phyloP scores from a whole-genome alignment of 257 asterid species.

The Verbascum thapsus region DNA sequence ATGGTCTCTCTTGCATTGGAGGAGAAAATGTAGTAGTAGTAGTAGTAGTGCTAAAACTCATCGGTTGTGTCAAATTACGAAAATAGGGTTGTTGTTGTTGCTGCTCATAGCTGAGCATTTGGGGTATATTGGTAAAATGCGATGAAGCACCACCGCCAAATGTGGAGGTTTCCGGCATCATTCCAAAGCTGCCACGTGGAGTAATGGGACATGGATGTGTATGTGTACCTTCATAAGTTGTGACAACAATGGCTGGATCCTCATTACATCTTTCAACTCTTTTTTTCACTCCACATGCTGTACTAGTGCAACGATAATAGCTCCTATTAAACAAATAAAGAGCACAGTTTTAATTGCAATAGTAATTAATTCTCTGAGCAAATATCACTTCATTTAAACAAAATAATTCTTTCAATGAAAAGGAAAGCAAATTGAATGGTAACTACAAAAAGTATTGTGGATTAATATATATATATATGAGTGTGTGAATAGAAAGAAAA shows the following conservation, averaged over 20 bases:
- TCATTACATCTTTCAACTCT: constrained; percentile 81
- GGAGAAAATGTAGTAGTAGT: constrained; percentile 25
- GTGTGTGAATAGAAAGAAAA: no score
- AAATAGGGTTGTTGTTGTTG: constrained; percentile 46
- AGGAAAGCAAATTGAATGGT: no score
- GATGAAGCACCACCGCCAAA: constrained; percentile 23
- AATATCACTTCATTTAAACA: no score
- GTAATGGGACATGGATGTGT: constrained; percentile 61
- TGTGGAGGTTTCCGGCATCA: constrained; percentile 39
- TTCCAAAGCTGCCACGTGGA: constrained; percentile 49
- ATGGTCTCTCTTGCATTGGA: constrained; percentile 43
- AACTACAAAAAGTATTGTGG: no score
- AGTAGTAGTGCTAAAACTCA: constrained; percentile 25
- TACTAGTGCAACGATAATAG: constrained; percentile 87
- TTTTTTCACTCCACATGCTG: constrained; percentile 88
- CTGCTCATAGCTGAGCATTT: constrained; percentile 24
- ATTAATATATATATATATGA: no score
- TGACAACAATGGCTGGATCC: constrained; percentile 79
- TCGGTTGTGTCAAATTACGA: constrained; percentile 34
- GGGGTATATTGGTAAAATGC: constrained; percentile 33
- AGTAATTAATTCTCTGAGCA: not conserved
- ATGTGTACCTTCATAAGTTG: constrained; percentile 91
- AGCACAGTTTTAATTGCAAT: not conserved
- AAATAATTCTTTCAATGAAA: no score
- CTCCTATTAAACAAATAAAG: constrained; percentile 49